Base-by-base conservation (phyloP, 73 alveolate species). In the Stentor coeruleus region DNA sequence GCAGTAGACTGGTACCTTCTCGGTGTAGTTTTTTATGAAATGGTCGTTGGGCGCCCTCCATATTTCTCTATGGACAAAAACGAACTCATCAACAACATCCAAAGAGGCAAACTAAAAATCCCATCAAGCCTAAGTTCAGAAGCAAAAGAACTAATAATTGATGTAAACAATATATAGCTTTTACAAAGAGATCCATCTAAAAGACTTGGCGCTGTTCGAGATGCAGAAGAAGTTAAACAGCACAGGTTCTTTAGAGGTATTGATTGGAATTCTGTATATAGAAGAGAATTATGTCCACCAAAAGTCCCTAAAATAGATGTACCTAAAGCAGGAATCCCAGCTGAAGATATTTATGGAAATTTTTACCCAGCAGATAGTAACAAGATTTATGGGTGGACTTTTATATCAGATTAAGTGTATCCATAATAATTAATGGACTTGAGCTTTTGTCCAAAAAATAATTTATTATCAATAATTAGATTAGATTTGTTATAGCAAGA, bases 1-100 rank as follows among this genome's bases (percentile, higher is more conserved):
- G 82, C 97, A 38, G 90, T 93, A 3, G 98, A 94, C 81, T 95
- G 99, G 98, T 97, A 97, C 88, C 84, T 94, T 59, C 85, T 90
- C 49, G 99, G 99, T 14, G 97, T 95, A 6, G 82, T 94, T 57
- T 28, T 93, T 20, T 97, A 97, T 89, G 99, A 97, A 87, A 90
- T 97, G 98, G 85, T 94, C 41, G 91, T 86, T 11, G 99, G 99
- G 2, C 80, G 85, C 75, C 98, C 99, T 1, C 99, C 99, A 4
- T 97, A 92, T 86, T 97, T 93, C 86, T 87, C 97, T 0, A 88
- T 91, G 73, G 93, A 93, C 83, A 95, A 91, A 49, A 95, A 95
- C 66, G 89, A 89, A 77, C 87, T 97, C 41, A 93, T 92, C 83
- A 76, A 88, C 72, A 94, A 94, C 82, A 95, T 97, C 6, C 85